A percentile compares a stretch with the other conserved stretches of the same genome.
These are phyloP conservation scores for Cystofilobasidium ferigula DNA, from an alignment of 768 basidiomycete genomes.

Conservation along the genomic window DNA sequence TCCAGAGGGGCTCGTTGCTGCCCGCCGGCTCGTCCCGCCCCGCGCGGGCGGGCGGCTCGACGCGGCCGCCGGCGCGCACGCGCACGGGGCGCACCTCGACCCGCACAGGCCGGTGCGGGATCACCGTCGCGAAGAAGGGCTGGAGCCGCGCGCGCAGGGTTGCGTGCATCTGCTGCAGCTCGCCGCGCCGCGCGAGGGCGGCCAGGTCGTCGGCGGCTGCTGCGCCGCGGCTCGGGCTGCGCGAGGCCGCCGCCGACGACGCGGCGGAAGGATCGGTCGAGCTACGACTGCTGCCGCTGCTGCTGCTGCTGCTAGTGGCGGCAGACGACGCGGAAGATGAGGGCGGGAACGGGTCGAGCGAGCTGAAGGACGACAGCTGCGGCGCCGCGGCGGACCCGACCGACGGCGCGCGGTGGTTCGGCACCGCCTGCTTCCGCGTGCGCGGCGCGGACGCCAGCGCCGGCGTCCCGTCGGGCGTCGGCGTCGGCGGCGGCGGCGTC, in stretches of 20 bases:
- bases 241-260: not conserved
- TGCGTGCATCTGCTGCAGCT: constrained; percentile 27
- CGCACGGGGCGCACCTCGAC: constrained; percentile 28
- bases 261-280: not conserved
- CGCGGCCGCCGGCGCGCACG: not conserved
- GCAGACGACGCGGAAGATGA: not conserved
- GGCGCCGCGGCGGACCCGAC: not conserved
- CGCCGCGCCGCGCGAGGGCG: constrained; percentile 1
- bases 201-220: constrained; percentile 1
- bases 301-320: not conserved
- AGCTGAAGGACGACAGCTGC: not conserved
- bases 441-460: no score
- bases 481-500: no score
- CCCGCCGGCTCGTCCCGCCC: not conserved
- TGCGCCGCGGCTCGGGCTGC: not conserved
- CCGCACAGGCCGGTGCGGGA: constrained; percentile 29
- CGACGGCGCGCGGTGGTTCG: not conserved
- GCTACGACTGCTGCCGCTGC: not conserved
- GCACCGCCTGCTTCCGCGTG: not conserved
- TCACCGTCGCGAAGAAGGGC: constrained; percentile 33
- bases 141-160: constrained; percentile 32
- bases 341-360: not conserved
- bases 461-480: no score
- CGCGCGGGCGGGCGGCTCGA: not conserved
- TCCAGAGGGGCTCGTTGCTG: not conserved